A percentile compares a stretch with the other conserved stretches of the same genome.
These are phyloP conservation scores for Saccharum spontaneum DNA, from an alignment of 176 grass and related monocot genomes.

Conservation along the genomic window DNA sequence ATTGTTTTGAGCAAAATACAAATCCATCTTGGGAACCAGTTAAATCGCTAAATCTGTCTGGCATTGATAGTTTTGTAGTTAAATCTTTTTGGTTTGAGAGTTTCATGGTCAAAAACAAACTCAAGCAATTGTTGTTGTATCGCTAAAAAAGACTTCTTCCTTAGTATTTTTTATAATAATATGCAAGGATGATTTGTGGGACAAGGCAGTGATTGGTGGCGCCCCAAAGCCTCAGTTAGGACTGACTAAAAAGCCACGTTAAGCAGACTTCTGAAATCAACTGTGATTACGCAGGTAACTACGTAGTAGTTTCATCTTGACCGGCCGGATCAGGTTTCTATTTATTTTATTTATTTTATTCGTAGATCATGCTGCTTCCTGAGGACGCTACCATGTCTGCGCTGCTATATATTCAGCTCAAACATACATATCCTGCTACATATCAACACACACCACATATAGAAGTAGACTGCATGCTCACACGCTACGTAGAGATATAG, in stretches of 20 bases:
- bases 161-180: neutral
- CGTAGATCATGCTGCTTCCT: neutral
- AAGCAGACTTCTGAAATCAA: neutral
- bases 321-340: neutral
- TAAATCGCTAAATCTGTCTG: too few species aligned
- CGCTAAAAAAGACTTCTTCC: too few species aligned
- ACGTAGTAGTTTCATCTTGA: neutral
- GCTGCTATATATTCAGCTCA: neutral
- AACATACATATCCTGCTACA: neutral
- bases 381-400: neutral
- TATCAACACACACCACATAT: neutral
- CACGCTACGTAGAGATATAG: neutral
- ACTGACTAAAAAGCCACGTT: neutral
- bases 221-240: neutral
- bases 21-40: too few species aligned
- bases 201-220: neutral
- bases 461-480: neutral
- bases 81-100: neutral
- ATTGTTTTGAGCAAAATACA: too few species aligned
- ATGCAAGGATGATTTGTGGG: neutral
- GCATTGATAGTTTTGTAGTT: neutral
- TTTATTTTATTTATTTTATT: neutral
- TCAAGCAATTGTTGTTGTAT: too few species aligned
- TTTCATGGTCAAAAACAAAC: neutral
- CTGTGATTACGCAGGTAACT: neutral